A percentile compares a stretch with the other conserved stretches of the same genome.
phyloP scores from a whole-genome alignment of 495 filamentous ascomycete species.

The Hypoxylon lenormandii region DNA sequence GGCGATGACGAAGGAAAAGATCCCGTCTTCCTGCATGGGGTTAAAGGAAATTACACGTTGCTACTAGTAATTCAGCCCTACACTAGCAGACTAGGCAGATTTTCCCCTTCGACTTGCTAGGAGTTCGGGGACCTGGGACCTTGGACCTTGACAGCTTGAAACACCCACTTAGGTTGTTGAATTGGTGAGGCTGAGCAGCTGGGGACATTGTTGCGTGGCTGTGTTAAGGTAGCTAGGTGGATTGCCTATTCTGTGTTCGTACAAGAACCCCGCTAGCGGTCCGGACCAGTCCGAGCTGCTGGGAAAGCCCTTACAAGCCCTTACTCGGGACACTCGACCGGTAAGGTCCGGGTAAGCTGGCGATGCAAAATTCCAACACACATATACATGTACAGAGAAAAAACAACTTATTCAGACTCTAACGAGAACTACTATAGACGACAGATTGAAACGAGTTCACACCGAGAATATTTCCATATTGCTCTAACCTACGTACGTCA shows the following conservation, averaged over 20 bases:
- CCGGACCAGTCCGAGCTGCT: too few species aligned
- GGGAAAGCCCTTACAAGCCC: too few species aligned
- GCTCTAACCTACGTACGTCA: conserved; percentile 13
- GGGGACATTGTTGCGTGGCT: conserved; percentile 18
- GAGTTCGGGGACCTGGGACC: conserved; percentile 8
- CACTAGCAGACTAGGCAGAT: conserved; percentile 47
- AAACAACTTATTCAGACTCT: too few species aligned
- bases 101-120: conserved; percentile 8
- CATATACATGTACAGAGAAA: too few species aligned
- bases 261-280: neutral
- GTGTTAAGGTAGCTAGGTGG: conserved; percentile 4
- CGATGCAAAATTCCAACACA: too few species aligned
- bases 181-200: conserved; percentile 37
- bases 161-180: conserved; percentile 18
- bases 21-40: conserved; percentile 17
- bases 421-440: too few species aligned
- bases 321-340: too few species aligned
- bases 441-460: too few species aligned
- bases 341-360: too few species aligned
- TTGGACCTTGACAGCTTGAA: conserved; percentile 15
- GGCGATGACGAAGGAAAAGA: conserved; percentile 24
- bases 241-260: neutral
- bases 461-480: too few species aligned
- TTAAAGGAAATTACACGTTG: conserved; percentile 16
- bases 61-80: conserved; percentile 44